phyloP scores from a whole-genome alignment of 2,329 filamentous ascomycete species.

The Erysiphe neolycopersici region DNA sequence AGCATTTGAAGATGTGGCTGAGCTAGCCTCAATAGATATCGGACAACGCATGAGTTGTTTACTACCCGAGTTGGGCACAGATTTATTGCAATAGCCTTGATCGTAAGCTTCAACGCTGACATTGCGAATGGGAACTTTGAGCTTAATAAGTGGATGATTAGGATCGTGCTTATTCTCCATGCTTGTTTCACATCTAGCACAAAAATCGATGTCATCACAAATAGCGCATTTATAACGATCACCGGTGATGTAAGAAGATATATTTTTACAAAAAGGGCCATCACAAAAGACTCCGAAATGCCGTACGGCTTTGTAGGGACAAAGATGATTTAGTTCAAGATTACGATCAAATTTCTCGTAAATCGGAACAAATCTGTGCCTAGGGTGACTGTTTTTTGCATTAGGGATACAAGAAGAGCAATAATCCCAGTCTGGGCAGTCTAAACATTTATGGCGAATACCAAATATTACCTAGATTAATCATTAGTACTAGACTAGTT shows the following conservation, averaged over 20 bases:
- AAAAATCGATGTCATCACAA: slow-evolving; percentile 88
- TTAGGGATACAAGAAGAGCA: slow-evolving; percentile 49
- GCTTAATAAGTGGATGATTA: slow-evolving; percentile 92
- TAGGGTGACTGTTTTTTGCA: slow-evolving; percentile 43
- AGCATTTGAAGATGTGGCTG: slow-evolving; percentile 22
- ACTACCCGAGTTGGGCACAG: slow-evolving; percentile 49
- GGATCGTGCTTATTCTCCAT: slow-evolving; percentile 69
- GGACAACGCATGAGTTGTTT: slow-evolving; percentile 17
- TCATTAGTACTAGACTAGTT: background rate
- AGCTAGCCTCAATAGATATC: slow-evolving; percentile 24
- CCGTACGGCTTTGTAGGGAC: slow-evolving; percentile 19
- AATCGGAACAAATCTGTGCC: slow-evolving; percentile 70
- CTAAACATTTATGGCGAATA: slow-evolving; percentile 84
- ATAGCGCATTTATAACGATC: slow-evolving; percentile 92
- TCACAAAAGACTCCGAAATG: slow-evolving; percentile 87
- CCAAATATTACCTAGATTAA: slow-evolving; percentile 45
- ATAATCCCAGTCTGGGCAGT: slow-evolving; percentile 95
- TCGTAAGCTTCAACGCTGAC: slow-evolving; percentile 67
- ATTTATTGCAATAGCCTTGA: slow-evolving; percentile 42
- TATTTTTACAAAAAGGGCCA: slow-evolving; percentile 51
- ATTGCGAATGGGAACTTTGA: slow-evolving; percentile 75
- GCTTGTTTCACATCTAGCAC: slow-evolving; percentile 72
- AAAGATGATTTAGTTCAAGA: slow-evolving; percentile 2
- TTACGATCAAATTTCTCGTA: slow-evolving; percentile 33
- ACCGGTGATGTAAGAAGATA: slow-evolving; percentile 51